Evolutionary conservation across 495 filamentous ascomycete species (phyloP).

Genomic region (Talaromyces trachyspermus): DNA sequence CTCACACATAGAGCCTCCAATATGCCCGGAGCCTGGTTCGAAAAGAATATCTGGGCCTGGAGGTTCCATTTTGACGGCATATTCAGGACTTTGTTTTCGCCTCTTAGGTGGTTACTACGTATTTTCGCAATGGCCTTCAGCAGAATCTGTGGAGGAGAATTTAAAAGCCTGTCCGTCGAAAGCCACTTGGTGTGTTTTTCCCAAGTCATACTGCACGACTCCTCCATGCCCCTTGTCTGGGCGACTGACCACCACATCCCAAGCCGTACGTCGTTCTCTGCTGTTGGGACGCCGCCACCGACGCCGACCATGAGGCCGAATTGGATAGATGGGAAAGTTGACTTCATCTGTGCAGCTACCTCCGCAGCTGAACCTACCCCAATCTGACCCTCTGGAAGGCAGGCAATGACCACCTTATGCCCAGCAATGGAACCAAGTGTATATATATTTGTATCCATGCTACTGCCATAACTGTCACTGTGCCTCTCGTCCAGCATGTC

Average conservation of each 20-base stretch:
- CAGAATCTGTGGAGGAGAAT: constrained; percentile 5
- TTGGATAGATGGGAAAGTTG: constrained; percentile 31
- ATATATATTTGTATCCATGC: constrained; percentile 29
- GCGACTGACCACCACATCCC: constrained; percentile 15
- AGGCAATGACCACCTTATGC: constrained; percentile 34
- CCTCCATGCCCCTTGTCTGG: constrained; percentile 13
- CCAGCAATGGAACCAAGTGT: constrained; percentile 23
- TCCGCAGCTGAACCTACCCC: constrained; percentile 23
- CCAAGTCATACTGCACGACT: constrained; percentile 12
- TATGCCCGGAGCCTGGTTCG: too few species aligned
- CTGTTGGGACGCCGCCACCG: constrained; percentile 29
- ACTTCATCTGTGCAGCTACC: constrained; percentile 23
- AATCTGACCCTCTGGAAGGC: constrained; percentile 20
- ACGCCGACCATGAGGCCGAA: constrained; percentile 41
- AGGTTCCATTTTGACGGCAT: too few species aligned
- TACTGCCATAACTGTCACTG: too few species aligned
- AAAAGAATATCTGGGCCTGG: too few species aligned
- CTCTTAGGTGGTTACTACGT: too few species aligned
- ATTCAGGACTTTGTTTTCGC: too few species aligned
- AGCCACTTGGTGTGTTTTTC: constrained; percentile 9
- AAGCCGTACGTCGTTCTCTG: constrained; percentile 18
- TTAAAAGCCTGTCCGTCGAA: too few species aligned
- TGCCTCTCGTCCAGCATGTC: constrained; percentile 28
- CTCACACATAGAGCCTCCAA: too few species aligned
- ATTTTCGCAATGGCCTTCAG: constrained; percentile 16